A percentile compares a stretch with the other conserved stretches of the same genome.
Conservation (phyloP, 2,329 filamentous ascomycete species). For the Talaromyces sp. region DNA sequence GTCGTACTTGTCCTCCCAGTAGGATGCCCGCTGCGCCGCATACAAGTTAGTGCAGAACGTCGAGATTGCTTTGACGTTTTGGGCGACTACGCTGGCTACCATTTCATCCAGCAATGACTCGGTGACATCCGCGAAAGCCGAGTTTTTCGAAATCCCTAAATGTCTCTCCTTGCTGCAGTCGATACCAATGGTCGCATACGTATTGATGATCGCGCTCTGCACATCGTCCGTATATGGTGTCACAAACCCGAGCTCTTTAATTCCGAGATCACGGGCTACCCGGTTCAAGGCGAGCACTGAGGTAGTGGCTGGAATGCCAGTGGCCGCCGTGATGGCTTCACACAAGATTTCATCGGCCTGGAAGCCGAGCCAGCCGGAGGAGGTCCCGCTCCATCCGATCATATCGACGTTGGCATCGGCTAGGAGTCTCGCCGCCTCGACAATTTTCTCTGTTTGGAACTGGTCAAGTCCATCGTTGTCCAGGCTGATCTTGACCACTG, state of each 20-base stretch:
- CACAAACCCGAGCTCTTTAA: slow-evolving; percentile 2
- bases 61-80: slow-evolving; percentile 2
- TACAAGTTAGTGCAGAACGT: slow-evolving; percentile 8
- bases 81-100: slow-evolving; percentile 2
- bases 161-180: slow-evolving; percentile 7
- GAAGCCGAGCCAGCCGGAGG: slow-evolving; percentile 7
- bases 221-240: slow-evolving; percentile 7
- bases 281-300: slow-evolving; percentile 7
- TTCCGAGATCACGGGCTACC: background rate
- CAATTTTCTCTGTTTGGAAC: slow-evolving; percentile 6
- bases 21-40: slow-evolving; percentile 1
- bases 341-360: slow-evolving; percentile 3
- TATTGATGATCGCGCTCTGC: slow-evolving; percentile 4
- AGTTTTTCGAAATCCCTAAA: slow-evolving; percentile 1
- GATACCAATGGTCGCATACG: slow-evolving; percentile 2
- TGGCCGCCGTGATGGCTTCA: slow-evolving; percentile 5
- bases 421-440: slow-evolving; percentile 2
- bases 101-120: slow-evolving; percentile 2
- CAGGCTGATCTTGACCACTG: slow-evolving; percentile 7
- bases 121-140: slow-evolving; percentile 2
- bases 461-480: slow-evolving; percentile 3
- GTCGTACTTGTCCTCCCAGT: slow-evolving; percentile 4
- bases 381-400: slow-evolving; percentile 10
- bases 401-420: slow-evolving; percentile 7
- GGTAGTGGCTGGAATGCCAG: slow-evolving; percentile 5